phyloP scores from a whole-genome alignment of 1,284 basidiomycete genomes.

The Pseudozyma thailandica region DNA sequence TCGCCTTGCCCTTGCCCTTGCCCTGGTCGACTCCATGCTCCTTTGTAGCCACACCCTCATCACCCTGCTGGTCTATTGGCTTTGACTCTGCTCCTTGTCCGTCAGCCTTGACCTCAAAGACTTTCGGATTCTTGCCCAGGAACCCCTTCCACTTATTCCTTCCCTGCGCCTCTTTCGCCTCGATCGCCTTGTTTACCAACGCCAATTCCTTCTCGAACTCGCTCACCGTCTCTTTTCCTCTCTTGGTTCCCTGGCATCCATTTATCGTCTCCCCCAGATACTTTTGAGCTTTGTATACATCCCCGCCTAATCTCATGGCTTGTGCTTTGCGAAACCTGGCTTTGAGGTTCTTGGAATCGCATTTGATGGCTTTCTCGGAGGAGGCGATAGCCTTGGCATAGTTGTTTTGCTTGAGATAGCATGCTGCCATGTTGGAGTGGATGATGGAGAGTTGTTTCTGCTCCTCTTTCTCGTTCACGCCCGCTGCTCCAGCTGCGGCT shows the following conservation, averaged over 20 bases:
- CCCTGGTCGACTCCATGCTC: too few relatives aligned
- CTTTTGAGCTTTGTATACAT: conserved; percentile 15
- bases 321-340: conserved; percentile 30
- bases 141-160: conserved; percentile 39
- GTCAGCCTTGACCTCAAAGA: too few relatives aligned
- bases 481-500: neutral
- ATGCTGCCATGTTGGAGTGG: conserved; percentile 34
- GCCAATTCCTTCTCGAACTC: conserved; percentile 18
- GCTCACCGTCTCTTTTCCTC: neutral
- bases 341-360: conserved; percentile 25
- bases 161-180: conserved; percentile 11
- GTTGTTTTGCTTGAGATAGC: conserved; percentile 28
- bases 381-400: conserved; percentile 12
- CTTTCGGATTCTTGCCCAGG: conserved; percentile 12
- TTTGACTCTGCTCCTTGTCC: too few relatives aligned
- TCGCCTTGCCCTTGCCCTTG: too few relatives aligned
- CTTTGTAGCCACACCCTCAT: too few relatives aligned
- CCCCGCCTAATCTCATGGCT: conserved; percentile 9
- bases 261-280: conserved; percentile 4
- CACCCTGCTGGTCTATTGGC: too few relatives aligned
- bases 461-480: conserved; percentile 10
- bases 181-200: conserved; percentile 14
- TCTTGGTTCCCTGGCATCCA: neutral
- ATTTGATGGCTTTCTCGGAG: conserved; percentile 24
- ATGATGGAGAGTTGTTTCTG: conserved; percentile 8